These are phyloP conservation scores for Tetraselmis striata DNA, from an alignment of 139 green algal species.

Conservation along the genomic window DNA sequence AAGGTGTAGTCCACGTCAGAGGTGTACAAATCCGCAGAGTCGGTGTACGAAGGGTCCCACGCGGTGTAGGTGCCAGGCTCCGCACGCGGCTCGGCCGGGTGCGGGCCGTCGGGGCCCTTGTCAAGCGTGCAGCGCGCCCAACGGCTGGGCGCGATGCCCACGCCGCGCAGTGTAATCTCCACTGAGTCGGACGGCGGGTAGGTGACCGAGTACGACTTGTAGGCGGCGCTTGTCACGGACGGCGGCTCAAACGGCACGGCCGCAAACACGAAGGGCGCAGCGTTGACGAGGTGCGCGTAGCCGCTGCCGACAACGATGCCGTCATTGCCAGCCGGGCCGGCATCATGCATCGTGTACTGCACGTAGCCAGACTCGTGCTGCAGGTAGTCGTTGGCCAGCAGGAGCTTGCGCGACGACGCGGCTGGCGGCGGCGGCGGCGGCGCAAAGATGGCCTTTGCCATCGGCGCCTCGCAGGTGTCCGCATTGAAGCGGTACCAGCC, in stretches of 20 bases:
- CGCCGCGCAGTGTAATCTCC: not conserved
- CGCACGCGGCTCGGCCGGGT: not conserved
- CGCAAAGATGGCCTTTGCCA: not conserved
- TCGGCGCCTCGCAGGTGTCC: not conserved
- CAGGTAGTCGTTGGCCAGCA: not conserved
- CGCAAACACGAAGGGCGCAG: not conserved
- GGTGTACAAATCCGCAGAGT: not conserved
- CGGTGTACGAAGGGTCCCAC: not conserved
- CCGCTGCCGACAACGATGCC: not conserved
- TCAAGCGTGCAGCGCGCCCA: not conserved
- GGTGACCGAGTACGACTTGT: not conserved
- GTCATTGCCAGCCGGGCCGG: not conserved
- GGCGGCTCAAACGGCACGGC: not conserved
- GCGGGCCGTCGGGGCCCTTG: not conserved
- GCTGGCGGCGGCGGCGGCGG: not conserved
- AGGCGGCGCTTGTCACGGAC: not conserved
- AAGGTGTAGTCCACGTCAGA: conserved; percentile 1
- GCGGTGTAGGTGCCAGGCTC: not conserved
- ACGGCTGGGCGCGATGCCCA: not conserved
- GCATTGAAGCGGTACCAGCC: conserved; percentile 12
- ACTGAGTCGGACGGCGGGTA: not conserved
- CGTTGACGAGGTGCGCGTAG: not conserved
- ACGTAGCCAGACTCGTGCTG: not conserved
- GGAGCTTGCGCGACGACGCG: not conserved
- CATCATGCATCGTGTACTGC: not conserved